Conservation (phyloP, 805 yeast genomes). For the Wickerhamiella vanderwaltii region DNA sequence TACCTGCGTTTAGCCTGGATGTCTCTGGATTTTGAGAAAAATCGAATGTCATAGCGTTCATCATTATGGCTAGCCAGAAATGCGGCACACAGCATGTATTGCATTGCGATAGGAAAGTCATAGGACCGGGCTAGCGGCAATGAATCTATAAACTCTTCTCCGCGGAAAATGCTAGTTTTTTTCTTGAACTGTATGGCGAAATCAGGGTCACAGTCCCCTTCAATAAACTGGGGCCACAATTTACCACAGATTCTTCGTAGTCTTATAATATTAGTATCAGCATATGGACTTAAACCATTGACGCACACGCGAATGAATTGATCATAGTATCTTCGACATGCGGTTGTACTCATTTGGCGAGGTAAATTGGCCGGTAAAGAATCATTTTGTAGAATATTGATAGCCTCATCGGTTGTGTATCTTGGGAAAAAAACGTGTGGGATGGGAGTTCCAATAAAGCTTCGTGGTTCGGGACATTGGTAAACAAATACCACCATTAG, state of each 20-base stretch:
- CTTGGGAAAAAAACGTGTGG: constrained; percentile 37
- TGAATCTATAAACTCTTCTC: constrained; percentile 15
- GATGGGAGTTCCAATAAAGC: constrained; percentile 30
- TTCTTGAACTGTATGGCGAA: constrained; percentile 21
- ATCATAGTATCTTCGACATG: not conserved
- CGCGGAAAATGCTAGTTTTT: constrained; percentile 21
- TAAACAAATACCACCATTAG: constrained; percentile 34
- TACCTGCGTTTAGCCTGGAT: constrained; percentile 31
- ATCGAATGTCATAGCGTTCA: constrained; percentile 52
- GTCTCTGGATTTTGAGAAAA: constrained; percentile 53
- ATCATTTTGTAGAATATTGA: constrained; percentile 27
- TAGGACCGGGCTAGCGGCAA: constrained; percentile 5
- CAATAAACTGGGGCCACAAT: constrained; percentile 27
- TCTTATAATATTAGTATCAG: constrained; percentile 33
- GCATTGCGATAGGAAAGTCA: not conserved
- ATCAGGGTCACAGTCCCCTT: constrained; percentile 16
- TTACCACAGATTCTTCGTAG: constrained; percentile 20
- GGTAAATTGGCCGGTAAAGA: not conserved
- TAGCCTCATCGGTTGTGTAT: constrained; percentile 32
- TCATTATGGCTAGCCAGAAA: constrained; percentile 72
- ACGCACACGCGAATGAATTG: constrained; percentile 34
- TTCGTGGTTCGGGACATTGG: constrained; percentile 34
- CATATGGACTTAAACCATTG: constrained; percentile 33
- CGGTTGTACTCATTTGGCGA: not conserved
- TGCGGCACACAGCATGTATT: constrained; percentile 61